Evolutionary conservation across 768 basidiomycete species (phyloP).

Genomic region (Peribolospora kevripleyi): DNA sequence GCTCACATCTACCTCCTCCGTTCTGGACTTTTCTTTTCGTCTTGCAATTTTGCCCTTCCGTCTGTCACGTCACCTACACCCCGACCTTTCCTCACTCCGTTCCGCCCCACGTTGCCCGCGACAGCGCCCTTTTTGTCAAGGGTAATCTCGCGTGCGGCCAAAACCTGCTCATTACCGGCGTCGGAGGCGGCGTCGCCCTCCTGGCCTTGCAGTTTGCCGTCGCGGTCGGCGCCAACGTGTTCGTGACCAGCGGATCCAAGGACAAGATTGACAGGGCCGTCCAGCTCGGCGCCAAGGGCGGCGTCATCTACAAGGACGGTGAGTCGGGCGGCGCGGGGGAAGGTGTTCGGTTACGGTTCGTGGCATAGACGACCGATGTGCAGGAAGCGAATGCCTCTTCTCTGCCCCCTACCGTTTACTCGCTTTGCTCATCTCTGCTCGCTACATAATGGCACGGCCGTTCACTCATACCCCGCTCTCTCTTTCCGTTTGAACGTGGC

Average conservation of each 20-base stretch:
- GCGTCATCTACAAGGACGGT: conserved; percentile 48
- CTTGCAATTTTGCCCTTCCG: not conserved
- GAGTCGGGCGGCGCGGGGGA: conserved; percentile 9
- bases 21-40: not conserved
- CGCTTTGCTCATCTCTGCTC: not conserved
- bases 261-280: conserved; percentile 46
- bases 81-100: not conserved
- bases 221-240: conserved; percentile 49
- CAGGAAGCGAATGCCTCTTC: not conserved
- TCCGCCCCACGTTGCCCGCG: too few relatives aligned
- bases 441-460: not conserved
- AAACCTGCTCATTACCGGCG: conserved; percentile 38
- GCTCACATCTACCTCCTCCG: not conserved
- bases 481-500: not conserved
- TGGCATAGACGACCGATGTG: not conserved
- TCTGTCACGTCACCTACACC: not conserved
- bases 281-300: conserved; percentile 47
- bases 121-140: conserved; percentile 41
- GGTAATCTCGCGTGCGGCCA: conserved; percentile 38
- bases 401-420: not conserved
- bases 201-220: conserved; percentile 48
- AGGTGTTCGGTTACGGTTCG: not conserved
- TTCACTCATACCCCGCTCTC: not conserved
- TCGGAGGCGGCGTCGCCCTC: conserved; percentile 50
- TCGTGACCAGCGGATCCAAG: conserved; percentile 46